phyloP scores from a whole-genome alignment of 139 green algal genomes.

The Pedinophyceae sp. region DNA sequence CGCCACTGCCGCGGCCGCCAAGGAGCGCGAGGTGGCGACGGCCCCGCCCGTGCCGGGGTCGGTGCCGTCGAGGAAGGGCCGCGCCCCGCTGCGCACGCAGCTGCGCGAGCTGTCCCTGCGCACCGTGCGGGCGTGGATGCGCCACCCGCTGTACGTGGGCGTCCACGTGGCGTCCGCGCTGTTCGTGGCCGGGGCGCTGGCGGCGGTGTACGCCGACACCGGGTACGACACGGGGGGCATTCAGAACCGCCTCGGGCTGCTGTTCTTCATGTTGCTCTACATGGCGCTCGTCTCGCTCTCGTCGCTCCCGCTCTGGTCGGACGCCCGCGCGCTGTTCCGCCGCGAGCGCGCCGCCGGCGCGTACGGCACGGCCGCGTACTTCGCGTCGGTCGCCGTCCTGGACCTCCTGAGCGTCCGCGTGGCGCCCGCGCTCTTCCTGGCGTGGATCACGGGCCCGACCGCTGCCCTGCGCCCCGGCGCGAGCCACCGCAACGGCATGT shows the following conservation, averaged over 20 bases:
- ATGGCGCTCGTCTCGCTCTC: neutral
- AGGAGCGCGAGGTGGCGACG: too few relatives aligned
- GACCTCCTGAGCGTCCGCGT: slow-evolving; percentile 51
- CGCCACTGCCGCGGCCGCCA: neutral
- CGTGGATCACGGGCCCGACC: slow-evolving; percentile 29
- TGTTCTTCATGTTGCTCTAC: slow-evolving; percentile 31
- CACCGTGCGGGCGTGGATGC: slow-evolving; percentile 28
- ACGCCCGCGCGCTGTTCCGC: slow-evolving; percentile 9
- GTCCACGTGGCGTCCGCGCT: neutral
- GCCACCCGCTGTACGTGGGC: neutral
- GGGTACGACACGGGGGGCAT: slow-evolving; percentile 19
- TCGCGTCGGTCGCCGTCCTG: slow-evolving; percentile 37
- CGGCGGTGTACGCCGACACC: slow-evolving; percentile 28
- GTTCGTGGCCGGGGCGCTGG: neutral
- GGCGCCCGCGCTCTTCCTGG: slow-evolving; percentile 43
- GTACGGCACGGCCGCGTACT: slow-evolving; percentile 43
- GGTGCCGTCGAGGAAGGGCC: neutral
- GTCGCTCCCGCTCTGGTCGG: slow-evolving; percentile 2
- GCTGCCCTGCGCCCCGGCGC: slow-evolving; percentile 32
- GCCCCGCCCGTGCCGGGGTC: slow-evolving; percentile 2
- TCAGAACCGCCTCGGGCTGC: slow-evolving; percentile 15
- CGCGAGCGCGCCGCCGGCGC: slow-evolving; percentile 39
- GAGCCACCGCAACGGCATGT: slow-evolving; percentile 12
- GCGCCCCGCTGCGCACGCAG: slow-evolving; percentile 10
- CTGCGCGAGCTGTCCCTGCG: slow-evolving; percentile 25